These are phyloP conservation scores for Gyrodon lividus DNA, from an alignment of 768 basidiomycete species.

Conservation along the genomic window DNA sequence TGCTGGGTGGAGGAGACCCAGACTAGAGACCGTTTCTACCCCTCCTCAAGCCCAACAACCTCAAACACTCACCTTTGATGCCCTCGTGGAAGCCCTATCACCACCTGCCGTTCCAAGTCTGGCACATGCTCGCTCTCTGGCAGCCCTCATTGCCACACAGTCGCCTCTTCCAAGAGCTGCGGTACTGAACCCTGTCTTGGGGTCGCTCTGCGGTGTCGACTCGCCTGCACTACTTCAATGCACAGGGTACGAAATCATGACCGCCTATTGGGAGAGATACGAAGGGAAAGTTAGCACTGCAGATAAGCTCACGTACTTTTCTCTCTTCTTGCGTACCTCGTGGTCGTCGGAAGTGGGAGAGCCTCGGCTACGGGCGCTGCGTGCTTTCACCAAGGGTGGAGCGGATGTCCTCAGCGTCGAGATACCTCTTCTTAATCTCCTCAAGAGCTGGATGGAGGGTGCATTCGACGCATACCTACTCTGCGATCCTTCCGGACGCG, in stretches of 20 bases:
- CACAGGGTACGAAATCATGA: slow-evolving; percentile 69
- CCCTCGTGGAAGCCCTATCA: slow-evolving; percentile 43
- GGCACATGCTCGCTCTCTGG: slow-evolving; percentile 59
- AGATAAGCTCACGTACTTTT: slow-evolving; percentile 63
- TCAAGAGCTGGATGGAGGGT: slow-evolving; percentile 65
- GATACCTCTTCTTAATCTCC: slow-evolving; percentile 47
- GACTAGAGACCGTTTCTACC: slow-evolving; percentile 28
- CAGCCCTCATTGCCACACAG: slow-evolving; percentile 44
- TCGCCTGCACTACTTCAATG: slow-evolving; percentile 59
- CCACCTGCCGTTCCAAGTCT: slow-evolving; percentile 66
- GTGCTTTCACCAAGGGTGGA: slow-evolving; percentile 61
- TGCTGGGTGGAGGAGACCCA: slow-evolving; percentile 38
- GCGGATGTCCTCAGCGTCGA: slow-evolving; percentile 66
- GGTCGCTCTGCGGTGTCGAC: slow-evolving; percentile 53
- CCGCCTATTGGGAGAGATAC: slow-evolving; percentile 64
- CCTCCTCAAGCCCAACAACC: slow-evolving; percentile 32
- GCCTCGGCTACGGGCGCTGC: slow-evolving; percentile 62
- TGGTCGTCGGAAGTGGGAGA: slow-evolving; percentile 77
- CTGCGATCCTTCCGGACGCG: slow-evolving; percentile 39
- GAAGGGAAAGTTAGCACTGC: slow-evolving; percentile 48
- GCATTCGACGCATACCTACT: slow-evolving; percentile 54
- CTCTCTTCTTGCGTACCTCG: slow-evolving; percentile 51
- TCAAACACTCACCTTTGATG: slow-evolving; percentile 39
- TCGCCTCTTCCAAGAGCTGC: slow-evolving; percentile 57
- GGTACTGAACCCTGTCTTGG: slow-evolving; percentile 58